Evolutionary conservation across 1,284 basidiomycete genomes (phyloP).

Genomic region (Chalciporus sp.): DNA sequence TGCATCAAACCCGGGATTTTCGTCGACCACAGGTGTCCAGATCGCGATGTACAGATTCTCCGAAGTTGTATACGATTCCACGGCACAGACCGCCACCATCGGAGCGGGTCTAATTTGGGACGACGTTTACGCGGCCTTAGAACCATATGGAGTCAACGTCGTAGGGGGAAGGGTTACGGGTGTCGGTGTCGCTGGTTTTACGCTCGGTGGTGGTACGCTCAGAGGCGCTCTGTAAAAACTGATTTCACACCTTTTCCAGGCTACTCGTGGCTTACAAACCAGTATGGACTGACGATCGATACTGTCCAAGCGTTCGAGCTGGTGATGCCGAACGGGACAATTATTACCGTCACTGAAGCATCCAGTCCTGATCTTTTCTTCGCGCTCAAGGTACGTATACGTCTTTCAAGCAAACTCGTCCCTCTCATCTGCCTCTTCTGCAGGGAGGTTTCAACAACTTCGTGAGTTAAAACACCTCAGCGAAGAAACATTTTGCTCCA

Average conservation of each 20-base stretch:
- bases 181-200: constrained; percentile 59
- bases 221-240: too few relatives aligned
- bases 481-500: background rate
- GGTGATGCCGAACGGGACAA: constrained; percentile 31
- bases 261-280: too few relatives aligned
- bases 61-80: constrained; percentile 30
- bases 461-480: constrained; percentile 36
- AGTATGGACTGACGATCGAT: too few relatives aligned
- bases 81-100: constrained; percentile 34
- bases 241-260: too few relatives aligned
- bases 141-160: constrained; percentile 48
- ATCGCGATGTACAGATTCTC: constrained; percentile 46
- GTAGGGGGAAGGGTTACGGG: constrained; percentile 53
- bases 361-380: constrained; percentile 49
- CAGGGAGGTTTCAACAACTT: constrained; percentile 64
- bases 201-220: constrained; percentile 26
- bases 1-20: too few relatives aligned
- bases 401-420: background rate
- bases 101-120: constrained; percentile 62
- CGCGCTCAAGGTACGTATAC: constrained; percentile 42
- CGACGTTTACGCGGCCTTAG: constrained; percentile 54
- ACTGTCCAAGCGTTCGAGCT: constrained; percentile 32
- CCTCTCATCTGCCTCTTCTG: background rate
- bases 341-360: constrained; percentile 40
- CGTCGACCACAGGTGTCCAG: constrained; percentile 37